Base-by-base conservation (phyloP, 2,329 filamentous ascomycete species). In the Epichloe brachyelytri region DNA sequence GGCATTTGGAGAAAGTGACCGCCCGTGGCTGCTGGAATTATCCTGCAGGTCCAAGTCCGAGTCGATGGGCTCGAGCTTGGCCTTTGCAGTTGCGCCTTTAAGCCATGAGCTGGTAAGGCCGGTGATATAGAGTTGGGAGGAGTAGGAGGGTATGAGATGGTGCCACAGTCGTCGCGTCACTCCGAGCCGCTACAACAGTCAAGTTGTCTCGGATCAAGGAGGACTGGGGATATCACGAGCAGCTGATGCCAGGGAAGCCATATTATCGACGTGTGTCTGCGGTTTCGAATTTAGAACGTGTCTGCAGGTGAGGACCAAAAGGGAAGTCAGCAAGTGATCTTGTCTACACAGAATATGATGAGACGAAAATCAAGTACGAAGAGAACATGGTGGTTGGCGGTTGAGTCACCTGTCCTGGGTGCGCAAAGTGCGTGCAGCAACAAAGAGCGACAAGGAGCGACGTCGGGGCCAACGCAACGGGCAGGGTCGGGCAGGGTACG, bases 81-180 rank as follows among this genome's bases (percentile, higher is more conserved):
- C 75, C 67, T 74, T 63, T 77, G 76, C 58, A 81, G 74, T 64
- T 83, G 83, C 56, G 80, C 77, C 67, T 85, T 86, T 64, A 86
- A 80, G 62, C 85, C 85, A 62, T 91, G 87, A 54, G 90, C 87
- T 60, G 85, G 83, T 58, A 96, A 77, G 59, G 81, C 84, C 46
- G 91, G 91, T 55, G 90, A 96, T 66, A 96, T 89, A 69, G 90
- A 96, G 74, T 91, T 94, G 55, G 91, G 91, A 64, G 91, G 91
- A 66, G 91, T 96, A 56, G 86, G 63, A 95, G 81, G 67, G 80
- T 74, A 60, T 77, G 74, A 72, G 71, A 68, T 70, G 70, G 74
- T 72, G 78, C 78, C 77, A 79, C 69, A 70, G 68, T 71, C 68
- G 64, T 74, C 76, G 77, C 71, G 67, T 80, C 76, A 62, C 76